Evolutionary conservation across 768 basidiomycete genomes (phyloP), one percentile per base, ranked within the genome.

Genomic region (Jaapia argillacea): DNA sequence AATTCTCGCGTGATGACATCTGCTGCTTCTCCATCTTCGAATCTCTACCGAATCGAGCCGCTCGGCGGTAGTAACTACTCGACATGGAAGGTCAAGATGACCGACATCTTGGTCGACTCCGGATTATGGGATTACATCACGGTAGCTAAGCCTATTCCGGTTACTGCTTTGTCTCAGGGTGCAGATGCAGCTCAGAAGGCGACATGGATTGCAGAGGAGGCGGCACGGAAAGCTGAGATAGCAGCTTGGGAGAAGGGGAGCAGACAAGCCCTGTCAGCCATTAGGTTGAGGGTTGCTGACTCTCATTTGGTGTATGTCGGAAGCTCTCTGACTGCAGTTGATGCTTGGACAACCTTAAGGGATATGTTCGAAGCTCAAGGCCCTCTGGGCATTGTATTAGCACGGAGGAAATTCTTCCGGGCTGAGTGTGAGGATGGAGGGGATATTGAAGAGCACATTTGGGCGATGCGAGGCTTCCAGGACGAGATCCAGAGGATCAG

Each of bases 391-490:
- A 52, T 63, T 13, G 45, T 63, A 0, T 43, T 48, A 3, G 41
- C 54, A 23, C 53, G 51, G 22, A 47, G 59, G 10, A 57, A 59
- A 41, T 43, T 65, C 43, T 58, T 52, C 33, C 47, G 54, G 2
- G 42, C 52, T 10, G 40, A 50, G 16, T 59, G 56, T 37, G 52
- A 55, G 21, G 65, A 67, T 6, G 56, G 48, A 5, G 46, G 51
- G 16, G 52, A 59, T 36, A 54, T 68, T 25, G 56, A 60, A 18
- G 56, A 56, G 38, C 63, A 65, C 44, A 54, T 66, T 20, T 45
- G 46, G 5, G 51, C 48, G 27, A 52, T 68, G 40, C 41, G 53
- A 25, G 28, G 48, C 6, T 51, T 48, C 40, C 45, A 57, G 39
- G 42, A 58, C 26, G 53, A 63, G 42, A 33, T 33, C 16, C 28